Evolutionary conservation across 1,284 basidiomycete genomes (phyloP).

Genomic region (Fomitopsis palustris): DNA sequence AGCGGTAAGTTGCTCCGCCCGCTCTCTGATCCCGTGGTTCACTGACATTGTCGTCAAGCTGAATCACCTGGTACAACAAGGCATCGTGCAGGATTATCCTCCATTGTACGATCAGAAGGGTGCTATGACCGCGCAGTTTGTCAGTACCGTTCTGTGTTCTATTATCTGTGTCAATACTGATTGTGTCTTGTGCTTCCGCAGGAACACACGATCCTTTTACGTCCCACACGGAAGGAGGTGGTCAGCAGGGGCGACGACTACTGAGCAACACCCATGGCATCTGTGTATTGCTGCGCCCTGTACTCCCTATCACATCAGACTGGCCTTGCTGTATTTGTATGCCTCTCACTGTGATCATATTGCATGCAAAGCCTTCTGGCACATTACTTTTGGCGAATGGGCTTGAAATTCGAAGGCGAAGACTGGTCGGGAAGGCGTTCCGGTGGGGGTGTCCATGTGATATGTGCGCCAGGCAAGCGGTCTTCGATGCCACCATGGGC

Average conservation of each 20-base stretch:
- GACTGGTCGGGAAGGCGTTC: not conserved
- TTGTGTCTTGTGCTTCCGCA: conserved; percentile 23
- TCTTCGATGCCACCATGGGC: not conserved
- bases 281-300: not conserved
- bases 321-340: not conserved
- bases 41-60: conserved; percentile 47
- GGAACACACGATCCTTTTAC: conserved; percentile 91
- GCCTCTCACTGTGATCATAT: not conserved
- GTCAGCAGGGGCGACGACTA: conserved; percentile 95
- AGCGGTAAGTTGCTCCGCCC: conserved; percentile 54
- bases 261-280: conserved; percentile 13
- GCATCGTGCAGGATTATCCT: conserved; percentile 93
- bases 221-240: conserved; percentile 88
- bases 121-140: conserved; percentile 93
- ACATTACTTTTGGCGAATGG: not conserved
- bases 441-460: not conserved
- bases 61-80: conserved; percentile 86
- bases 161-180: not conserved
- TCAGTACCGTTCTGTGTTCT: conserved; percentile 37
- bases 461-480: not conserved
- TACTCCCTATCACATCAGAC: no score
- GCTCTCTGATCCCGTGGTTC: conserved; percentile 3
- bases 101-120: conserved; percentile 79
- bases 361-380: not conserved
- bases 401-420: not conserved